These are phyloP conservation scores for Borovskyia barvae DNA, from an alignment of 208 protist genomes.

Conservation along the genomic window DNA sequence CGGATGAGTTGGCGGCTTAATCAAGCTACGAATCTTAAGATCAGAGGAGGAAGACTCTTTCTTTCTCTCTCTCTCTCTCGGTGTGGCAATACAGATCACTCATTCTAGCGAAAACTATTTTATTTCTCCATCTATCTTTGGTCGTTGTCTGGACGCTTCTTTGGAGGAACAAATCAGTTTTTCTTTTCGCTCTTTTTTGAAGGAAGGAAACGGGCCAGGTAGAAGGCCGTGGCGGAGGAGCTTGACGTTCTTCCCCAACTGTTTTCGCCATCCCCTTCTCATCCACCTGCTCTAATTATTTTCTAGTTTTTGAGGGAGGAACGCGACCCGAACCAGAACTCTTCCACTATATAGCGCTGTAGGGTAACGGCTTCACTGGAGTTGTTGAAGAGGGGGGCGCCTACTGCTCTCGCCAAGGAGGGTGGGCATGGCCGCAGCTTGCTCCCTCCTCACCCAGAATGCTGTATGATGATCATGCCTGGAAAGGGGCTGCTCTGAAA, in stretches of 20 bases:
- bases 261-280: background rate
- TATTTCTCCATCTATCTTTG: background rate
- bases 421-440: too few species aligned
- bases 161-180: background rate
- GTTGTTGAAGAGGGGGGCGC: too few species aligned
- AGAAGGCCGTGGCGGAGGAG: too few species aligned
- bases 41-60: background rate
- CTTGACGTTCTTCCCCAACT: background rate
- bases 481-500: too few species aligned
- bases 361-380: too few species aligned
- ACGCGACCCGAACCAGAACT: too few species aligned
- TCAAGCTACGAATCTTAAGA: background rate
- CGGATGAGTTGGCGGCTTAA: conserved; percentile 9
- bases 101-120: conserved; percentile 2
- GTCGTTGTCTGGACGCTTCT: conserved; percentile 3
- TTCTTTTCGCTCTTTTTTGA: background rate
- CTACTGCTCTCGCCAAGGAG: too few species aligned
- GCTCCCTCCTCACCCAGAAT: too few species aligned
- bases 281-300: background rate
- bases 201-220: background rate
- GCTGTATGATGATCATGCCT: too few species aligned
- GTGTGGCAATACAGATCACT: background rate
- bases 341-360: too few species aligned
- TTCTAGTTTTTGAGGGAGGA: background rate
- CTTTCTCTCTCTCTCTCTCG: conserved; percentile 1